These are phyloP conservation scores for Aspergillus sp. DNA, from an alignment of 2,329 filamentous ascomycete genomes.

Conservation along the genomic window DNA sequence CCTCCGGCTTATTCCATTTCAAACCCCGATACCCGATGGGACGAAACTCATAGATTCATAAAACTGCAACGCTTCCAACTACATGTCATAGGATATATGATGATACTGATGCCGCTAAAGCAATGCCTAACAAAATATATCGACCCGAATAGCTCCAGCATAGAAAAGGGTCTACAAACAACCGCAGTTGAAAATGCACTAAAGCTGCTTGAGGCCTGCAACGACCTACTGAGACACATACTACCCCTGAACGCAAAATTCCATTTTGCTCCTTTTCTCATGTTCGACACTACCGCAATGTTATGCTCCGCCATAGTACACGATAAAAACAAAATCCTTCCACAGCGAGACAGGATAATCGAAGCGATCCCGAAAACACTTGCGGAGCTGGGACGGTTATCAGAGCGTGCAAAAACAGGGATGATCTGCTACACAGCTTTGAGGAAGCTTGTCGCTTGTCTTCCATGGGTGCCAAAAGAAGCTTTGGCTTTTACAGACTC, in stretches of 20 bases:
- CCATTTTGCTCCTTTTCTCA: constrained; percentile 50
- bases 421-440: constrained; percentile 26
- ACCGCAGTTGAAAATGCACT: constrained; percentile 48
- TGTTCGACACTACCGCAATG: constrained; percentile 54
- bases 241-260: constrained; percentile 50
- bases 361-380: constrained; percentile 41
- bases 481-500: background rate
- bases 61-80: constrained; percentile 49
- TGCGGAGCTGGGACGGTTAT: constrained; percentile 31
- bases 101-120: constrained; percentile 49
- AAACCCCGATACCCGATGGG: constrained; percentile 44
- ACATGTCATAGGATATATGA: constrained; percentile 47
- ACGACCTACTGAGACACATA: constrained; percentile 42
- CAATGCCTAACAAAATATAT: constrained; percentile 43
- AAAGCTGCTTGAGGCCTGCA: constrained; percentile 43
- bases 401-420: constrained; percentile 22
- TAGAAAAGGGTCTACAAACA: constrained; percentile 41
- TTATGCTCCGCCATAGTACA: constrained; percentile 55
- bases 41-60: constrained; percentile 45
- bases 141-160: constrained; percentile 24
- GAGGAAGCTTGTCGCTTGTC: constrained; percentile 18
- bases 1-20: constrained; percentile 42
- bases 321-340: constrained; percentile 45
- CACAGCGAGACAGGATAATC: constrained; percentile 43
- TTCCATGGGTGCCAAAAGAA: constrained; percentile 13